These are phyloP conservation scores for Aureobasidium mangrovei DNA, from an alignment of 2,329 filamentous ascomycete species.

Conservation along the genomic window DNA sequence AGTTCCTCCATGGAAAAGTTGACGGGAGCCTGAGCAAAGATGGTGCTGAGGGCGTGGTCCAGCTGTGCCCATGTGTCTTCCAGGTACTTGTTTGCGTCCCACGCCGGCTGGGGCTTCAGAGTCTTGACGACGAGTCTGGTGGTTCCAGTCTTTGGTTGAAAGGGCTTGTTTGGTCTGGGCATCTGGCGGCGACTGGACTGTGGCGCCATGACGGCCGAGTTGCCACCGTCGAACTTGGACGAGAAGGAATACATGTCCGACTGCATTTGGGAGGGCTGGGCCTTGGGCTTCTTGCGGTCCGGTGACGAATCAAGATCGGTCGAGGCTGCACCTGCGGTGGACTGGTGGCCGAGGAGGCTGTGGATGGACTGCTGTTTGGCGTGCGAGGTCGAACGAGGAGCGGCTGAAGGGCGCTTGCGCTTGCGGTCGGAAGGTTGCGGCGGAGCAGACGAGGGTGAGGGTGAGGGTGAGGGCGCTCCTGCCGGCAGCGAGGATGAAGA, in stretches of 20 bases:
- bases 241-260: constrained; percentile 11
- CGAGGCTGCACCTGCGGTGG: not conserved
- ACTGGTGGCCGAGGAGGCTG: not conserved
- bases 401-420: constrained; percentile 1
- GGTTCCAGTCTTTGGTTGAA: constrained; percentile 66
- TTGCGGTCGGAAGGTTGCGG: not conserved
- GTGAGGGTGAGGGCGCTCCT: constrained; percentile 6
- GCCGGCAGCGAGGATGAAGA: constrained; percentile 2
- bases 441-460: not conserved
- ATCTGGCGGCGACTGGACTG: not conserved
- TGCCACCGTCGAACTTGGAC: constrained; percentile 2
- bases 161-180: constrained; percentile 26
- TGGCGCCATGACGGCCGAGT: not conserved
- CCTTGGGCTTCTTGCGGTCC: constrained; percentile 2
- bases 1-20: constrained; percentile 70
- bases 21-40: constrained; percentile 60
- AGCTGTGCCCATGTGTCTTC: constrained; percentile 66
- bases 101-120: constrained; percentile 55
- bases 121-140: constrained; percentile 94
- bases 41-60: constrained; percentile 59
- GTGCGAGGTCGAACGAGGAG: not conserved
- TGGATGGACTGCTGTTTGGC: constrained; percentile 6
- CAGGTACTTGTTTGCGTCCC: constrained; percentile 69
- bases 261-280: not conserved
- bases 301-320: not conserved